Evolutionary conservation across 805 yeast genomes (phyloP).

Genomic region (Kazachstania martiniae): DNA sequence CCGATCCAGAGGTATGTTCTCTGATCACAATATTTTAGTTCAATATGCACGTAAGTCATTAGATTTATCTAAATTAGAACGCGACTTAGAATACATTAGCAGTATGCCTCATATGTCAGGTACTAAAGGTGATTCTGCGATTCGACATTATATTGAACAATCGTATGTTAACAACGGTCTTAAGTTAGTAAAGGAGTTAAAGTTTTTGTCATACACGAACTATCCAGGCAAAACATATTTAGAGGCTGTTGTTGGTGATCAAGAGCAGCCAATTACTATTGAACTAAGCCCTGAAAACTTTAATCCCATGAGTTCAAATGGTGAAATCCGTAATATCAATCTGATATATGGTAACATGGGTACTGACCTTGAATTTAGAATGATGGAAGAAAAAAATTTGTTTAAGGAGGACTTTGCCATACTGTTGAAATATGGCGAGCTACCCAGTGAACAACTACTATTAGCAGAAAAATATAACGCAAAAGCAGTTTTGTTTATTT

Average conservation of each 20-base stretch:
- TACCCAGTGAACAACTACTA: slow-evolving; percentile 40
- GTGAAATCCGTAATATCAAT: slow-evolving; percentile 38
- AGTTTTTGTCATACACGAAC: slow-evolving; percentile 48
- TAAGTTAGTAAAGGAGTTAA: slow-evolving; percentile 29
- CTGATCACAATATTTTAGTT: slow-evolving; percentile 44
- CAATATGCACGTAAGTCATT: slow-evolving; percentile 40
- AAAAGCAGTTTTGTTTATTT: slow-evolving; percentile 57
- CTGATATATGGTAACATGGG: slow-evolving; percentile 65
- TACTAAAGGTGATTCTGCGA: slow-evolving; percentile 69
- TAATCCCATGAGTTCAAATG: slow-evolving; percentile 58
- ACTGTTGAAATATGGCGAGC: slow-evolving; percentile 46
- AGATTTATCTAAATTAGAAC: slow-evolving; percentile 48
- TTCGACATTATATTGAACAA: slow-evolving; percentile 54
- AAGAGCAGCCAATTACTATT: slow-evolving; percentile 7
- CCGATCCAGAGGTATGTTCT: slow-evolving; percentile 45
- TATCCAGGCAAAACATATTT: slow-evolving; percentile 31
- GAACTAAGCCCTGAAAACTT: slow-evolving; percentile 35
- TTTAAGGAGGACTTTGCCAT: slow-evolving; percentile 41
- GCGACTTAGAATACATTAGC: slow-evolving; percentile 58
- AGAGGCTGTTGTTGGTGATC: not conserved
- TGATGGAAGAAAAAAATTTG: slow-evolving; percentile 30
- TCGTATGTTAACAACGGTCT: slow-evolving; percentile 51
- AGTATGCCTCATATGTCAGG: slow-evolving; percentile 85
- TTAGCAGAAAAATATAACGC: slow-evolving; percentile 50
- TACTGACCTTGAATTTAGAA: slow-evolving; percentile 38